phyloP scores from a whole-genome alignment of 495 filamentous ascomycete genomes.

The Jackrogersella multiformis region DNA sequence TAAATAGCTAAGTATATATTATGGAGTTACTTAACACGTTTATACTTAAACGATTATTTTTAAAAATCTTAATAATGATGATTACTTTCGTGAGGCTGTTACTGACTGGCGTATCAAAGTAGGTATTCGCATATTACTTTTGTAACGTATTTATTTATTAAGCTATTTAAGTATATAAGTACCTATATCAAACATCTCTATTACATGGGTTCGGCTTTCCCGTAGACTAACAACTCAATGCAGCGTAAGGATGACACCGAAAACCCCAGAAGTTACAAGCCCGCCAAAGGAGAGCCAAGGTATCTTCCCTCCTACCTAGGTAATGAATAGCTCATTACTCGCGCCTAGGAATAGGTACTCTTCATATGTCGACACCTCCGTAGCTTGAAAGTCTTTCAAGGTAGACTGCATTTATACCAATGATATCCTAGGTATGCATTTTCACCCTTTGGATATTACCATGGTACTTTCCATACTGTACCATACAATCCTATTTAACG shows the following conservation, averaged over 20 bases:
- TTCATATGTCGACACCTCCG: conserved; percentile 20
- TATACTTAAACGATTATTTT: background rate
- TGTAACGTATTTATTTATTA: background rate
- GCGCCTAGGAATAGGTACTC: conserved; percentile 5
- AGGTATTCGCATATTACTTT: background rate
- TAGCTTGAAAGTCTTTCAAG: conserved; percentile 6
- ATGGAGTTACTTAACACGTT: no score
- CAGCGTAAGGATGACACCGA: conserved; percentile 39
- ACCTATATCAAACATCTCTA: conserved; percentile 28
- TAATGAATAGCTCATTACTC: conserved; percentile 20
- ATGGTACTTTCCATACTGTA: conserved; percentile 7
- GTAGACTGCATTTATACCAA: conserved; percentile 19
- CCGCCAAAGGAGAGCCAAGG: conserved; percentile 25
- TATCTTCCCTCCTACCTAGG: conserved; percentile 5
- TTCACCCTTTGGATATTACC: conserved; percentile 13
- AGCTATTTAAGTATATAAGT: background rate
- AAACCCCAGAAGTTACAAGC: conserved; percentile 33
- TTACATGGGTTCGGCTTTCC: conserved; percentile 30
- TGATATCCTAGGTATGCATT: conserved; percentile 6
- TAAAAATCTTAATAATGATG: no score
- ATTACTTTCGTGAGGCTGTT: no score
- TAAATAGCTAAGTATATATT: no score
- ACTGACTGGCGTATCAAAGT: background rate
- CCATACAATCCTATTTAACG: background rate
- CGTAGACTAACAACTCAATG: conserved; percentile 24